Evolutionary conservation across 2,329 filamentous ascomycete genomes (phyloP), one percentile per base, ranked within the genome.

Genomic region (Talaromyces amestolkiae): DNA sequence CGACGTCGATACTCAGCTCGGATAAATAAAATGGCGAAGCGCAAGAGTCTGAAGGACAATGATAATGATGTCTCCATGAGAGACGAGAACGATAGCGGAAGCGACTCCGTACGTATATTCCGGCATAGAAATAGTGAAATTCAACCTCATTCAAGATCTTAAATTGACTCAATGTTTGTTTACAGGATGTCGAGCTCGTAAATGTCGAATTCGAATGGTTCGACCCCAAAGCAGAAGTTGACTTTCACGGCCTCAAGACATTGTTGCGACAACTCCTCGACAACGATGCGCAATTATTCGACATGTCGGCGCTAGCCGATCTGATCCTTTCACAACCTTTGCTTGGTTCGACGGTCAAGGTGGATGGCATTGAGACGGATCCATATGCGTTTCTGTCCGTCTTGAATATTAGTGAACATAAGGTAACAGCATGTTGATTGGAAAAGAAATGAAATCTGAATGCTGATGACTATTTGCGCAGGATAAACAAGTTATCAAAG

Each of bases 171-270:
- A 58, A 11, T 27, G 27, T 31, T 27, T 31, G 6, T 15, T 11
- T 3, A 47, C 31, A 96, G 91, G 92, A 97, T 73, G 90, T 93
- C 74, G 91, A 97, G 75, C 90, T 94, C 77, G 88, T 99, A 70
- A 90, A 98, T 75, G 93, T 98, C 65, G 94, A 98, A 70, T 99
- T 99, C 74, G 95, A 99, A 82, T 98, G 93, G 91, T 99, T 98
- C 82, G 96, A 97, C 80, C 96, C 94, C 68, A 90, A 95, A 72
- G 85, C 91, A 1, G 87, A 91, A 8, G 85, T 96, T 72, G 95
- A 99, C 79, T 98, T 98, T 79, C 94, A 98, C 79, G 95, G 95
- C 66, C 86, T 96, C 72, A 97, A 97, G 78, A 90, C 88, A 10
- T 87, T 99, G 8, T 80, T 97, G 66, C 91, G 94, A 67, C 95